Base-by-base conservation (phyloP, 306 rosid genomes). In the Fragaria vesca region DNA sequence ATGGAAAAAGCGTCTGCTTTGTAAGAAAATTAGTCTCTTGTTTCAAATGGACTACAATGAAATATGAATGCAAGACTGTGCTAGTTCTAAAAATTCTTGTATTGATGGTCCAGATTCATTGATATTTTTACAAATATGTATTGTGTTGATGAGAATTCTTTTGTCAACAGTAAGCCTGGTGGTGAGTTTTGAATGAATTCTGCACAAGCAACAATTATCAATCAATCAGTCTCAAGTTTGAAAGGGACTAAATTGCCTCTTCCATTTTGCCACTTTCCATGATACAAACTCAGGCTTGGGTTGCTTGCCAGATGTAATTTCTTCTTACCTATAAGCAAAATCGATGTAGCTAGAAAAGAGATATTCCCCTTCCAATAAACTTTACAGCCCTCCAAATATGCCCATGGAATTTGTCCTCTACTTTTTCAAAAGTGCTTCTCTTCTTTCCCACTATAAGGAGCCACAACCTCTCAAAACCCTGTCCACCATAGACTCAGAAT, bases 371-470 rank as follows among this genome's bases (percentile, higher is more conserved):
- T 15, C 69, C 78, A 16, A 75, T 68, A 86, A 36, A 76, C 97
- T 95, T 92, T 89, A 87, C 88, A 87, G 82, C 91, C 83, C 87
- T 62, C 76, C 73, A 83, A 86, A 85, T 87, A 91, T 91, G 84
- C 90, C 83, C 75, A 83, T 32, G 63, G 98, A 90, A 95, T 92
- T 80, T 86, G 69, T 94, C 72, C 98, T 84, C 50, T 86, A 11
- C 38, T 58, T 71, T 66, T 3, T 45, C 32, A 42, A 47, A 62
- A 58, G 61, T 55, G 80, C 79, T 83, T 84, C 90, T 21, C 40
- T 85, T 81, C 81, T 71, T 40, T 77, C 51, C 67, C 88, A 89
- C 82, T 88, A 88, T 86, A 87, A 91, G 91, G 81, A 69, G 58
- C 79, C 85, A 77, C 66, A 77, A 38, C 17, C 73, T 80, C 51